Base-by-base conservation (phyloP, 192 early-diverging fungal genomes). In the Allomyces macrogynus region DNA sequence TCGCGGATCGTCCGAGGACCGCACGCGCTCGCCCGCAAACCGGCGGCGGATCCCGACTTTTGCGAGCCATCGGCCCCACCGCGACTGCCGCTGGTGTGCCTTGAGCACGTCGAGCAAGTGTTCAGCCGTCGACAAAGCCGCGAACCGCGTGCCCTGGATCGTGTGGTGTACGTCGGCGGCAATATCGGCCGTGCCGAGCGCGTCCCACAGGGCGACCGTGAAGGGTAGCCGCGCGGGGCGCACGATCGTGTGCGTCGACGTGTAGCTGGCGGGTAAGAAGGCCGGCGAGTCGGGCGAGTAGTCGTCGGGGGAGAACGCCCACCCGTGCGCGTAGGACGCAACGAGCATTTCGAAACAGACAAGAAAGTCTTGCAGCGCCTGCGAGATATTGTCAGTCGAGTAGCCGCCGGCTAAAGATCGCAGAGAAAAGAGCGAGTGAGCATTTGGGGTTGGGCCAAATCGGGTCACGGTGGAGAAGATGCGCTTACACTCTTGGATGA, bases 311-410 rank as follows among this genome's bases (percentile, higher is more conserved):
- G 49, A 57, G 20, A 77, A 75, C 10, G 78, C 80, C 71, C 84
- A 79, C 80, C 80, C 83, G 74, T 94, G 90, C 40, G 82, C 84
- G 23, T 88, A 67, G 8, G 93, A 85, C 27, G 87, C 85, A 49
- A 81, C 75, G 10, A 89, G 77, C 89, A 92, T 91, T 72, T 96
- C 93, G 24, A 96, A 71, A 64, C 90, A 93, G 44, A 96, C 89
- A 24, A 96, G 80, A 69, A 88, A 84, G 77, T 91, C 92, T 69
- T 96, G 93, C 62, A 91, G 73, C 23, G 87, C 88, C 1, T 85
- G 78, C 26, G 93, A 84, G 24, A 89, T 78, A 67, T 87, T 81
- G 68, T 86, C 81, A n/a, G 80, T 78, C 18, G 77, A 69, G 57
- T 81, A 79, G n/a, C 24, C 27, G 24, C 63, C 71, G 27, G 65